Percentiles rank a stretch among this genome's conserved stretches.
phyloP scores from a whole-genome alignment of 768 basidiomycete genomes.

The Amanita jacksonii region DNA sequence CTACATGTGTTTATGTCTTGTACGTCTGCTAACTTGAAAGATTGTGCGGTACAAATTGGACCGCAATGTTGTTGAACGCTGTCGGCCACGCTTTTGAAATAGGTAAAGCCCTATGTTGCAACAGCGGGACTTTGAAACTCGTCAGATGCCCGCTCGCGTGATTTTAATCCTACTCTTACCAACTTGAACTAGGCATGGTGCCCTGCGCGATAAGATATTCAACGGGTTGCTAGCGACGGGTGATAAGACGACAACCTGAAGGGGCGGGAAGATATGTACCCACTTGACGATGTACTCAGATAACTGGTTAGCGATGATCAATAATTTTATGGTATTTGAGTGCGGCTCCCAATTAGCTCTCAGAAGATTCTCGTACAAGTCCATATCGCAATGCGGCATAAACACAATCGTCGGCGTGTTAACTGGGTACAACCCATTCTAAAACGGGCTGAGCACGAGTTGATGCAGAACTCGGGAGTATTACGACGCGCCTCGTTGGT shows the following conservation, averaged over 20 bases:
- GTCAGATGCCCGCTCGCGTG: too few relatives aligned
- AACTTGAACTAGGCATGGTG: slow-evolving; percentile 1
- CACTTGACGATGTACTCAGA: slow-evolving; percentile 62
- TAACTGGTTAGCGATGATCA: slow-evolving; percentile 60
- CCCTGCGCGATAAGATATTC: slow-evolving; percentile 1
- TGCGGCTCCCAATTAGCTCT: slow-evolving; percentile 48
- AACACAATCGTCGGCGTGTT: slow-evolving; percentile 50
- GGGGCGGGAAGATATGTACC: slow-evolving; percentile 31
- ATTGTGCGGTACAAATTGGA: slow-evolving; percentile 40
- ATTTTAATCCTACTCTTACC: too few relatives aligned
- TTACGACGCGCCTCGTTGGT: slow-evolving; percentile 40
- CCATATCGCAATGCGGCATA: slow-evolving; percentile 75
- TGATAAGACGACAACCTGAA: slow-evolving; percentile 29
- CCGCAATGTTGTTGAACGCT: slow-evolving; percentile 59
- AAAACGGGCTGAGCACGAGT: neutral
- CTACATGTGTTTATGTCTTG: too few relatives aligned
- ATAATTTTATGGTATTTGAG: slow-evolving; percentile 29
- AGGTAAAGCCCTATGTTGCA: slow-evolving; percentile 42
- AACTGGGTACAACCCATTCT: slow-evolving; percentile 27
- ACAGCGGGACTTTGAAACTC: slow-evolving; percentile 31
- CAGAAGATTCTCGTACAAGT: slow-evolving; percentile 58
- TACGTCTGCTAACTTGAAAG: too few relatives aligned
- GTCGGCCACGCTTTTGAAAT: slow-evolving; percentile 38
- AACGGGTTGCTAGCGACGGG: slow-evolving; percentile 9
- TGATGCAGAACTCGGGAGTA: neutral